Conservation (phyloP, 1,284 basidiomycete species). For the Tausonia pullulans region DNA sequence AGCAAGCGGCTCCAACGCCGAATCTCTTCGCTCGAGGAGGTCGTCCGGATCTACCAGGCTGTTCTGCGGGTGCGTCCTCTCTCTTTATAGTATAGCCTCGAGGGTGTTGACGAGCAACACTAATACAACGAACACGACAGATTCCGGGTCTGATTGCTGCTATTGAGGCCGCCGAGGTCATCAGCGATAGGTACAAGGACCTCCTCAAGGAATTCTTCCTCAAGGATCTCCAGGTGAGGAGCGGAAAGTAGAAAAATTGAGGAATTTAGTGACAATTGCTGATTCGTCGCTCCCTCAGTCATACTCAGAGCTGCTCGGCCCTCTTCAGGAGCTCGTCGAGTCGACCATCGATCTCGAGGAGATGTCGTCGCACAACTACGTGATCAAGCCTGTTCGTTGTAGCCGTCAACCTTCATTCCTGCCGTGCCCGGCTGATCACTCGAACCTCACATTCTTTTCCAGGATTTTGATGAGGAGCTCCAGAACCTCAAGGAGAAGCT, state of each 20-base stretch:
- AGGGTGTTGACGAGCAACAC: too few species aligned
- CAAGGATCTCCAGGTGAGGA: constrained; percentile 46
- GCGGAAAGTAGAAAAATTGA: too few species aligned
- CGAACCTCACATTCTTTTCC: too few species aligned
- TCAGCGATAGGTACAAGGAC: constrained; percentile 34
- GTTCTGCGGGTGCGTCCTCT: constrained; percentile 35
- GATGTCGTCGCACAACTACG: constrained; percentile 70
- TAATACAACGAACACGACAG: constrained; percentile 32
- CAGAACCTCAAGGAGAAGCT: constrained; percentile 59
- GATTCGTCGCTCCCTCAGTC: constrained; percentile 39
- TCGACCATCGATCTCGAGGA: constrained; percentile 86
- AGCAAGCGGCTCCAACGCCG: constrained; percentile 85
- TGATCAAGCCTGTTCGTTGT: constrained; percentile 58
- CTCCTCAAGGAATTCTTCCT: constrained; percentile 62
- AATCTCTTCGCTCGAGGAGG: constrained; percentile 79
- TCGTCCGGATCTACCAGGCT: constrained; percentile 91
- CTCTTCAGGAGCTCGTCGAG: constrained; percentile 90
- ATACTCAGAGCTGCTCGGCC: constrained; percentile 50
- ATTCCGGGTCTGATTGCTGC: constrained; percentile 62
- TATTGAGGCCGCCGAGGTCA: constrained; percentile 38
- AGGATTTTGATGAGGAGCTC: constrained; percentile 68
- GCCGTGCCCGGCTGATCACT: too few species aligned
- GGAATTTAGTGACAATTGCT: too few species aligned
- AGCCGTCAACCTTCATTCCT: too few species aligned
- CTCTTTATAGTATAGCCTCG: constrained; percentile 35